phyloP scores from a whole-genome alignment of 208 protist species.

The Trypanosoma theileri region DNA sequence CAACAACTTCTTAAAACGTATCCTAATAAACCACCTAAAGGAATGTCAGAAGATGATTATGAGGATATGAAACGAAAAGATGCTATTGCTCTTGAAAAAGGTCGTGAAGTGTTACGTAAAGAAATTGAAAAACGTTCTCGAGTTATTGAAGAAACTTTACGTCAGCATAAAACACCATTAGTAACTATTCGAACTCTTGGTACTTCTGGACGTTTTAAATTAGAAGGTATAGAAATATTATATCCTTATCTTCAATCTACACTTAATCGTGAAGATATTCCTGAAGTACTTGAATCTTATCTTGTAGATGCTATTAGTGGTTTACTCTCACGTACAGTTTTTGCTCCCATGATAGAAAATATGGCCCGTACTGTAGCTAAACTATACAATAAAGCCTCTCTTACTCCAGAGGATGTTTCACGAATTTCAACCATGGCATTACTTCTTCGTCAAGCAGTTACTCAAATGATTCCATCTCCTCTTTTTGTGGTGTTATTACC shows the following conservation, averaged over 20 bases:
- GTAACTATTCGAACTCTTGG: conserved; percentile 73
- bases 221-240: conserved; percentile 52
- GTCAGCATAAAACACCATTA: conserved; percentile 52
- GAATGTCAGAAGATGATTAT: conserved; percentile 83
- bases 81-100: conserved; percentile 70
- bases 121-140: conserved; percentile 59
- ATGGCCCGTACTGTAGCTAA: conserved; percentile 58
- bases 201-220: conserved; percentile 53
- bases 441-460: conserved; percentile 56
- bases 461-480: conserved; percentile 79
- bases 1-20: conserved; percentile 82
- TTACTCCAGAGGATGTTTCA: conserved; percentile 59
- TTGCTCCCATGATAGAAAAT: conserved; percentile 53
- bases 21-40: conserved; percentile 79
- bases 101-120: conserved; percentile 54
- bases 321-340: conserved; percentile 59
- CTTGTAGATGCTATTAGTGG: conserved; percentile 62
- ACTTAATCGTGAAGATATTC: conserved; percentile 35
- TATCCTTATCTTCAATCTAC: conserved; percentile 61
- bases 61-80: conserved; percentile 77
- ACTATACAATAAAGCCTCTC: conserved; percentile 46
- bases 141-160: conserved; percentile 36
- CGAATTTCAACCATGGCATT: conserved; percentile 64
- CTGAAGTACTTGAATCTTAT: conserved; percentile 51
- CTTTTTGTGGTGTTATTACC: conserved; percentile 76